Evolutionary conservation across 164 flowering plant genomes (phyloP), one percentile per base, ranked within the genome.

Genomic region (Aristolochia fimbriata): DNA sequence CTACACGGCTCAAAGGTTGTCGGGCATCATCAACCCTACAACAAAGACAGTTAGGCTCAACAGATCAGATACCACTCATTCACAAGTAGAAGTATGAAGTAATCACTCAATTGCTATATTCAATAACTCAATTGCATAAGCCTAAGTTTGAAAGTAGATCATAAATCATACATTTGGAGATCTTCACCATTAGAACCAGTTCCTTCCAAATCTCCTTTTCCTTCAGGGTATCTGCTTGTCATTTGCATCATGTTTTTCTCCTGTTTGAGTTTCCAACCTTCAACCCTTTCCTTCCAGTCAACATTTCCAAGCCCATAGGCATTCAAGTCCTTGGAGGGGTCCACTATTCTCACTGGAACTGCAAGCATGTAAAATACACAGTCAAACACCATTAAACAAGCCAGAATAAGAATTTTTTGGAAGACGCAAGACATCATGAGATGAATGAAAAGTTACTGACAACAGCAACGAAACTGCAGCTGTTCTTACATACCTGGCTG

Each of bases 211-310:
- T 94, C 94, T 47, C 94, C 91, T 71, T 86, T 89, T 57, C 91
- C 97, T 63, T 88, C 94, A 51, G 79, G 21, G 68, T 81, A 84
- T 70, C 81, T 80, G 64, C 73, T 77, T 58, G 76, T 76, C 84
- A 82, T 72, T 52, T 88, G 93, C 78, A 77, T 74, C 71, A 80
- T 73, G 67, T 80, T 91, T 70, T 87, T 88, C 58, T 94, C 96
- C 73, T 91, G 95, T 69, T 88, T 90, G 55, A 91, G 84, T 65
- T 91, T 94, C 97, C 99, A 94, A 43, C 97, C 82, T 70, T 90
- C 99, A 59, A 94, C 93, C 68, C 97, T 80, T 73, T 90, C 98
- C 68, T 87, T 93, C 98, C 98, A 93, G 79, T 93, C 98, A 73
- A 93, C 98, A 80, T 78, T 86, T 57, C 94, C 96, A 61, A 93